phyloP scores from a whole-genome alignment of 2,329 filamentous ascomycete genomes.

The Claviceps purpurea region DNA sequence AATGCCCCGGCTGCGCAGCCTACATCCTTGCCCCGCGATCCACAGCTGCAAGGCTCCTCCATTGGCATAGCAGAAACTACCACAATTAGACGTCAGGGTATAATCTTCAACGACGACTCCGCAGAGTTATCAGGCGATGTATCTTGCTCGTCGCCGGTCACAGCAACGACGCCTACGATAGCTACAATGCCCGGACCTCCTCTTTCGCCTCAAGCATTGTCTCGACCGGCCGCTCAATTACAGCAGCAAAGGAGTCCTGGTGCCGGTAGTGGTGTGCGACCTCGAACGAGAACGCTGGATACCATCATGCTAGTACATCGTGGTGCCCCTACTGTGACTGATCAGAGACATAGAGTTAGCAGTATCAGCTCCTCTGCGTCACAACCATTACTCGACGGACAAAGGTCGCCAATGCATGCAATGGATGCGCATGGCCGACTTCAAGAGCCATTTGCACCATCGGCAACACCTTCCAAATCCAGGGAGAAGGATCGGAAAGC shows the following conservation, averaged over 20 bases:
- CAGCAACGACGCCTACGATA: constrained; percentile 2
- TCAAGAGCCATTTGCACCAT: constrained; percentile 18
- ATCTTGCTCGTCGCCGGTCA: constrained; percentile 25
- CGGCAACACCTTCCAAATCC: constrained; percentile 4
- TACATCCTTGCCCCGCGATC: constrained; percentile 12
- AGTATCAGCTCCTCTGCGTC: constrained; percentile 54
- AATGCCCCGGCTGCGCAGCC: background rate
- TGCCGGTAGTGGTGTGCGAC: constrained; percentile 27
- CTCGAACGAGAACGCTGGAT: constrained; percentile 46
- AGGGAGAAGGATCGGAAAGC: constrained; percentile 28
- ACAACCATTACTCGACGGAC: constrained; percentile 37
- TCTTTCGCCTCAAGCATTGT: background rate
- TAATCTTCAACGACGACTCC: constrained; percentile 47
- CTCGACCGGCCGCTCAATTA: constrained; percentile 3
- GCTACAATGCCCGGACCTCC: background rate
- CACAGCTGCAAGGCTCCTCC: constrained; percentile 20
- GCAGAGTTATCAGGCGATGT: constrained; percentile 16
- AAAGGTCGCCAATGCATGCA: constrained; percentile 25
- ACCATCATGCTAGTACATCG: constrained; percentile 36
- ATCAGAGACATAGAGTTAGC: constrained; percentile 51
- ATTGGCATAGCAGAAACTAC: constrained; percentile 19
- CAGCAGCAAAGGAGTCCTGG: constrained; percentile 19
- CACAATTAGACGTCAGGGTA: constrained; percentile 39
- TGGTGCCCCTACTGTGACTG: constrained; percentile 23
- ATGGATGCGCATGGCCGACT: constrained; percentile 27